These are phyloP conservation scores for Backusella parvicylindrica DNA, from an alignment of 192 early-diverging fungal species.

Conservation along the genomic window DNA sequence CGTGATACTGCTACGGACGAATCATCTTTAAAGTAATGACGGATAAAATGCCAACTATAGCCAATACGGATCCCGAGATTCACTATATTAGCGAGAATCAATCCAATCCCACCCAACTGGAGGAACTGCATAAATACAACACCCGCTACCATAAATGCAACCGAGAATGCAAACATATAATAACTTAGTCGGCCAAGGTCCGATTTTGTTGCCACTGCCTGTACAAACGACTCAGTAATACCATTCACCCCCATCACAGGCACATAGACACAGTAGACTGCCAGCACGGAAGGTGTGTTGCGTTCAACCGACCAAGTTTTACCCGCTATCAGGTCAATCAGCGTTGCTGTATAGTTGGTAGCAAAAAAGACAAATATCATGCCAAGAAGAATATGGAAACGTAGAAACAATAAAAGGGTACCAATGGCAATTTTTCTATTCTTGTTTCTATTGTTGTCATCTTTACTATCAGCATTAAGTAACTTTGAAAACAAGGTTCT, in stretches of 20 bases:
- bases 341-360: conserved; percentile 70
- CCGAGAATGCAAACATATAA: conserved; percentile 77
- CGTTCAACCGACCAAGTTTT: conserved; percentile 46
- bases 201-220: conserved; percentile 70
- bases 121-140: conserved; percentile 57
- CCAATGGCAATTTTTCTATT: not conserved
- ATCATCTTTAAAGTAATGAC: conserved; percentile 49
- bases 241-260: conserved; percentile 96
- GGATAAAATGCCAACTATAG: conserved; percentile 68
- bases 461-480: conserved; percentile 18
- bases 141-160: conserved; percentile 59
- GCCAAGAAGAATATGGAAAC: conserved; percentile 72
- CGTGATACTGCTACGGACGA: conserved; percentile 29
- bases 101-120: conserved; percentile 66
- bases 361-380: conserved; percentile 78
- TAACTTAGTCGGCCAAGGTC: conserved; percentile 60
- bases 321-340: conserved; percentile 66
- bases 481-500: conserved; percentile 82
- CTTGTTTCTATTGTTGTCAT: not conserved
- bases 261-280: conserved; percentile 85
- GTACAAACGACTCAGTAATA: conserved; percentile 90
- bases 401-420: conserved; percentile 41
- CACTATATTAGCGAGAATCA: conserved; percentile 83
- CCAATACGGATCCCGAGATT: conserved; percentile 78
- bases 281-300: conserved; percentile 54